phyloP scores from a whole-genome alignment of 257 asterid species.

The Scutellaria galericulata region DNA sequence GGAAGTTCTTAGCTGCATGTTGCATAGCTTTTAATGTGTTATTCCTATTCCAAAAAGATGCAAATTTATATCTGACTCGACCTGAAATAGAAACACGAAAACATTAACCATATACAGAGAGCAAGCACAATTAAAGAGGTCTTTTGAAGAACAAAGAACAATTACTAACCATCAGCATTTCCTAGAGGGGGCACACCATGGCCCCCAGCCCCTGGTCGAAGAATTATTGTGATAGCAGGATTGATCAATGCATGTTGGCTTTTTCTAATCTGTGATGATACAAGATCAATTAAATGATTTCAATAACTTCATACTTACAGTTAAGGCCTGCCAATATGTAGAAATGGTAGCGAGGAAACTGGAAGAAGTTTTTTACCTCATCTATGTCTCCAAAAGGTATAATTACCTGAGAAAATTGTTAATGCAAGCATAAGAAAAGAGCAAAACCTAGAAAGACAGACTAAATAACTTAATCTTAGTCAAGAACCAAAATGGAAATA shows the following conservation, averaged over 20 bases:
- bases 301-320: constrained; percentile 29
- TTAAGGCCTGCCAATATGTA: constrained; percentile 25
- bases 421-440: constrained; percentile 32
- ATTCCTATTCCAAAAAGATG: constrained; percentile 98
- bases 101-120: constrained; percentile 11
- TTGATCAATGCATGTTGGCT: constrained; percentile 92
- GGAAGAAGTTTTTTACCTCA: constrained; percentile 62
- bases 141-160: constrained; percentile 25
- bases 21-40: constrained; percentile 73
- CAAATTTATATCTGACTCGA: constrained; percentile 91
- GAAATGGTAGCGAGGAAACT: constrained; percentile 34
- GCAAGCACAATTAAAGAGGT: constrained; percentile 2
- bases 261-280: constrained; percentile 72
- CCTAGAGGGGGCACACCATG: constrained; percentile 90
- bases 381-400: constrained; percentile 88
- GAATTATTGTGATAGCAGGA: constrained; percentile 85
- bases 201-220: constrained; percentile 86
- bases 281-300: constrained; percentile 30
- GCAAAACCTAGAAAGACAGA: constrained; percentile 19
- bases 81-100: constrained; percentile 59
- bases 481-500: constrained; percentile 26
- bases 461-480: background rate
- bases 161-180: constrained; percentile 80
- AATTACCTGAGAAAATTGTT: constrained; percentile 65
- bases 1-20: constrained; percentile 60